phyloP scores from a whole-genome alignment of 2,329 filamentous ascomycete species.

The Zasmidium cellare region DNA sequence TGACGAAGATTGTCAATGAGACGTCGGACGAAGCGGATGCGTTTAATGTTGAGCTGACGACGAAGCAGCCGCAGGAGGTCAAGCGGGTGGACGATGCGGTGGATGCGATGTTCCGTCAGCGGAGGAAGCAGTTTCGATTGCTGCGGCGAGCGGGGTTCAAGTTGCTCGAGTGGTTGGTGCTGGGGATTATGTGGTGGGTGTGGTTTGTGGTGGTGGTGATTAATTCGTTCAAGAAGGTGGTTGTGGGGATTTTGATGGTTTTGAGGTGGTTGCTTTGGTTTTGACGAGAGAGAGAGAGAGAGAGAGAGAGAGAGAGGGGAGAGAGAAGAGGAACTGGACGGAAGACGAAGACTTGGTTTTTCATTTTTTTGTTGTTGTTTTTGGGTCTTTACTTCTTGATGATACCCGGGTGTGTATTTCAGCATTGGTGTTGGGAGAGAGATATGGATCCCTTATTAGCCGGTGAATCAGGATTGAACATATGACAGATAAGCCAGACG shows the following conservation, averaged over 20 bases:
- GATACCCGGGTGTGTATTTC: not conserved
- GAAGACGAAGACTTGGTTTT: not conserved
- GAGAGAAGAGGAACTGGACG: too few relatives aligned
- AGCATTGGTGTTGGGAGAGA: not conserved
- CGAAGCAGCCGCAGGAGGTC: slow-evolving; percentile 73
- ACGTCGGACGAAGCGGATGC: slow-evolving; percentile 79
- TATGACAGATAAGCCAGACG: too few relatives aligned
- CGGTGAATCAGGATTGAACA: too few relatives aligned
- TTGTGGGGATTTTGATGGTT: slow-evolving; percentile 59
- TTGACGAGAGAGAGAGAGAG: slow-evolving; percentile 37
- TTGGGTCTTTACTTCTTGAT: not conserved
- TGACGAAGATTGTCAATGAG: slow-evolving; percentile 62
- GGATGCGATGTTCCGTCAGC: slow-evolving; percentile 66
- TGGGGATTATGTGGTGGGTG: slow-evolving; percentile 90
- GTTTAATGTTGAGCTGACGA: slow-evolving; percentile 72
- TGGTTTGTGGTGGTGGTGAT: slow-evolving; percentile 85
- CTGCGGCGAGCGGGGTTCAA: slow-evolving; percentile 75
- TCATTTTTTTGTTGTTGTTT: not conserved
- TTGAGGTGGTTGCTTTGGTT: slow-evolving; percentile 86
- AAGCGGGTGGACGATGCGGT: slow-evolving; percentile 80
- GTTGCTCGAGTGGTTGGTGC: slow-evolving; percentile 80
- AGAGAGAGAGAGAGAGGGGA: too few relatives aligned
- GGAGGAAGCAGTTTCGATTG: slow-evolving; percentile 73
- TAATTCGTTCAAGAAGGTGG: slow-evolving; percentile 63
- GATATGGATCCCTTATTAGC: too few relatives aligned